phyloP scores from a whole-genome alignment of 768 basidiomycete genomes.

The Tulasnella sp. region DNA sequence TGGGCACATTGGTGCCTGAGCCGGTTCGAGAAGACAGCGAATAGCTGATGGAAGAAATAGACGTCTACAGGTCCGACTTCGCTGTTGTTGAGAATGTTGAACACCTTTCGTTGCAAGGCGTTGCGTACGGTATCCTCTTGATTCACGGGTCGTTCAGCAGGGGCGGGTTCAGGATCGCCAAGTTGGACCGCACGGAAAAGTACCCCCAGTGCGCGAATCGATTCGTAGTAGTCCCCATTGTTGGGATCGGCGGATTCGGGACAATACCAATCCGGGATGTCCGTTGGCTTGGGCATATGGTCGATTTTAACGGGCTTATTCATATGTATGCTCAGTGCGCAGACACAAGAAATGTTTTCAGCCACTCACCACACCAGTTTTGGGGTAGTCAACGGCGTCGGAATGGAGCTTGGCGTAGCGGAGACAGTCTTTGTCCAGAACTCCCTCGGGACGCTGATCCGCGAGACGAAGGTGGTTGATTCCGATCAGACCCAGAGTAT shows the following conservation, averaged over 20 bases:
- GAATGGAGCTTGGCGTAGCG: slow-evolving; percentile 24
- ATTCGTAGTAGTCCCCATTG: slow-evolving; percentile 7
- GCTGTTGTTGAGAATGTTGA: neutral
- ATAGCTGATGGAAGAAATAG: slow-evolving; percentile 29
- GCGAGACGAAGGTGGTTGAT: slow-evolving; percentile 24
- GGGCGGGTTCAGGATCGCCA: neutral
- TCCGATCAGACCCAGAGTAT: slow-evolving; percentile 23
- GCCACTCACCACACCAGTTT: slow-evolving; percentile 16
- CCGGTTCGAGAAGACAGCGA: slow-evolving; percentile 52
- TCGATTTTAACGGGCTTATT: slow-evolving; percentile 1
- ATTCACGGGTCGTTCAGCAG: neutral
- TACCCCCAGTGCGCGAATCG: slow-evolving; percentile 14
- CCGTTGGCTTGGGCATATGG: slow-evolving; percentile 15
- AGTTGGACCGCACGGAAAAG: slow-evolving; percentile 19
- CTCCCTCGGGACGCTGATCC: slow-evolving; percentile 23
- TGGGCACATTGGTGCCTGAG: slow-evolving; percentile 61
- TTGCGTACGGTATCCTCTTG: neutral
- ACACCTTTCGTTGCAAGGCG: neutral
- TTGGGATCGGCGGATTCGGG: neutral
- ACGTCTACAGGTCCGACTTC: neutral
- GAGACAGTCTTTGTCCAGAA: slow-evolving; percentile 23
- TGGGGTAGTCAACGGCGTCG: slow-evolving; percentile 22
- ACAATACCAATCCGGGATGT: slow-evolving; percentile 11
- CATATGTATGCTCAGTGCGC: neutral
- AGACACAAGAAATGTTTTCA: neutral